These are phyloP conservation scores for Cnidoscolus chayamansa DNA, from an alignment of 441 rosid genomes.

Conservation along the genomic window DNA sequence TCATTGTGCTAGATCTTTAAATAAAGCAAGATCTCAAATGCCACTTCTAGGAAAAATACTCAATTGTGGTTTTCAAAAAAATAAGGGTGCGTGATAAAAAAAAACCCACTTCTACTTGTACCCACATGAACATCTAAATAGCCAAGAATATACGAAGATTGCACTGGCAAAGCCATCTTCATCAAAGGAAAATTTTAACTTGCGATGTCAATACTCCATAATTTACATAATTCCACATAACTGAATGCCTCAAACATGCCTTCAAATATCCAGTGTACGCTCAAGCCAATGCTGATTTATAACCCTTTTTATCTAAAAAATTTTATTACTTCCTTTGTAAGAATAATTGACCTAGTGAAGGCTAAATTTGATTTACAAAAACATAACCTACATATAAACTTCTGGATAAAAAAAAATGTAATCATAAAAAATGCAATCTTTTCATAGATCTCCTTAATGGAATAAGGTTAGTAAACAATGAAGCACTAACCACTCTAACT, in stretches of 20 bases:
- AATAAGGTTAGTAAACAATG: constrained; percentile 44
- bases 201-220: not conserved
- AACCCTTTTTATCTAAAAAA: not conserved
- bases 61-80: no score
- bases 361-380: constrained; percentile 10
- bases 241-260: not conserved
- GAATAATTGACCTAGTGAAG: constrained; percentile 12
- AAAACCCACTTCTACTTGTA: not conserved
- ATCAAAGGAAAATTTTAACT: not conserved
- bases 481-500: constrained; percentile 37
- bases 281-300: not conserved
- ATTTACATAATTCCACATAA: not conserved
- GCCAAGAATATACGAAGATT: no score
- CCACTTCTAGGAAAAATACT: not conserved
- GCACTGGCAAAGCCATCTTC: not conserved
- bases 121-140: no score
- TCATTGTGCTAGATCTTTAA: no score
- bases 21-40: not conserved
- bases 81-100: no score
- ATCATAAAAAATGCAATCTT: constrained; percentile 33
- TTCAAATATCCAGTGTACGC: not conserved
- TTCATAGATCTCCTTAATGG: constrained; percentile 35
- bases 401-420: not conserved
- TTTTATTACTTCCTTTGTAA: not conserved
- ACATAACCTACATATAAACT: not conserved